Percentiles rank a stretch among this genome's conserved stretches.
Conservation (phyloP, 208 protist genomes). For the Crithidia bombi region DNA sequence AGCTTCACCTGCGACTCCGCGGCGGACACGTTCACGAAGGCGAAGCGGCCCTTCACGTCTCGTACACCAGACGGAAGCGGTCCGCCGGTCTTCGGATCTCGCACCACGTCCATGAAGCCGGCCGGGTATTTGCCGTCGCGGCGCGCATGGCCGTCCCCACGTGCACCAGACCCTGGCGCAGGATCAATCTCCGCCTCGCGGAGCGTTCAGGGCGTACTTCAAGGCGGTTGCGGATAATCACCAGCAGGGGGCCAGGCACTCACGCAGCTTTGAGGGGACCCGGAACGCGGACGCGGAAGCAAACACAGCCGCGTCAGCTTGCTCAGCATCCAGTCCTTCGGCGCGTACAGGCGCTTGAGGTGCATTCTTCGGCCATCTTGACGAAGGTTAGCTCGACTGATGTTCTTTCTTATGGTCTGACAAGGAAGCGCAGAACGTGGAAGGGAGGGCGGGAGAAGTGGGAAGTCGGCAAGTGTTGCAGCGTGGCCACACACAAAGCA, state of each 20-base stretch:
- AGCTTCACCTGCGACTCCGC: slow-evolving; percentile 98
- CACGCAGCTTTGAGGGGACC: slow-evolving; percentile 98
- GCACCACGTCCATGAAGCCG: slow-evolving; percentile 99
- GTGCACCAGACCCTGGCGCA: slow-evolving; percentile 96
- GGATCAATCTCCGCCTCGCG: slow-evolving; percentile 97
- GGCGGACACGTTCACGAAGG: slow-evolving; percentile 94
- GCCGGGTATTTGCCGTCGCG: slow-evolving; percentile 97
- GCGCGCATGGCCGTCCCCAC: slow-evolving; percentile 98
- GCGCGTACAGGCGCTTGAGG: slow-evolving; percentile 99
- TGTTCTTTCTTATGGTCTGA: no score
- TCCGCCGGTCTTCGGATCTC: slow-evolving; percentile 98
- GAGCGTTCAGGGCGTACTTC: slow-evolving; percentile 98
- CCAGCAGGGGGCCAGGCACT: slow-evolving; percentile 85
- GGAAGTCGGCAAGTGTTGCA: no score
- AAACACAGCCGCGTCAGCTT: slow-evolving; percentile 98
- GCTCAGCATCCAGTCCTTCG: slow-evolving; percentile 99
- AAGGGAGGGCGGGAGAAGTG: no score
- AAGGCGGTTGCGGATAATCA: slow-evolving; percentile 91
- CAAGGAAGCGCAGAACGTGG: no score
- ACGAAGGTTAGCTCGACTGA: no score
- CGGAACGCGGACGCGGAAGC: slow-evolving; percentile 96
- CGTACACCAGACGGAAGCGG: slow-evolving; percentile 99
- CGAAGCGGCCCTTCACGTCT: slow-evolving; percentile 99
- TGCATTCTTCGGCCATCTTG: slow-evolving; percentile 98
- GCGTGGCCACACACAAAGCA: no score